A percentile compares a stretch with the other conserved stretches of the same genome.
Evolutionary conservation across 2,329 filamentous ascomycete genomes (phyloP).

Genomic region (Arthrobotrys entomopaga): DNA sequence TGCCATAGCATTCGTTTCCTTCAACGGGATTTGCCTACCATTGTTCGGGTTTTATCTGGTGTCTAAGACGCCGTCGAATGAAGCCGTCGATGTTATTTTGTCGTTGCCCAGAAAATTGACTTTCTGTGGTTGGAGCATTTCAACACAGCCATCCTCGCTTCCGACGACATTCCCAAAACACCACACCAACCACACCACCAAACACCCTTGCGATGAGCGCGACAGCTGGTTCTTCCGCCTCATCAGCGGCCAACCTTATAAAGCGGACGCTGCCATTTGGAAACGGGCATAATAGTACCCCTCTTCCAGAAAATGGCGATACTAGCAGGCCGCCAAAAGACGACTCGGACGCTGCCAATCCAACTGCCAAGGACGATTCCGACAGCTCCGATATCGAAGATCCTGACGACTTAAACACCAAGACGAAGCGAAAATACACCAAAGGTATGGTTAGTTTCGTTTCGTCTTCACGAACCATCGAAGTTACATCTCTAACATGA

Average conservation of each 20-base stretch:
- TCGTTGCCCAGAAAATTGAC: conserved; percentile 31
- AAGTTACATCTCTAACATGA: conserved; percentile 4
- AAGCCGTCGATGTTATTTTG: conserved; percentile 8
- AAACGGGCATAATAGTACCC: conserved; percentile 31
- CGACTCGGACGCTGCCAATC: conserved; percentile 70
- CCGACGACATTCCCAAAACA: background rate
- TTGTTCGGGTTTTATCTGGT: background rate
- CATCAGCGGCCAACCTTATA: conserved; percentile 20
- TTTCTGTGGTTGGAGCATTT: background rate
- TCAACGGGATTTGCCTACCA: conserved; percentile 12
- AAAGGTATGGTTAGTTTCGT: conserved; percentile 72
- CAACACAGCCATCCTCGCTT: conserved; percentile 38
- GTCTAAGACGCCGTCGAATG: background rate
- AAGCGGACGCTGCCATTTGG: conserved; percentile 42
- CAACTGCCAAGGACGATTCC: conserved; percentile 69
- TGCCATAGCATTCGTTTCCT: background rate
- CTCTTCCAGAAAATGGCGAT: conserved; percentile 38
- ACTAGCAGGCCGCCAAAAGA: conserved; percentile 53
- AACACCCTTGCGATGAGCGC: conserved; percentile 42
- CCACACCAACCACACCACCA: too few relatives aligned
- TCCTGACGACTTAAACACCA: conserved; percentile 81
- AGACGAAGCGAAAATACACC: conserved; percentile 86
- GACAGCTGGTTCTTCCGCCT: conserved; percentile 43
- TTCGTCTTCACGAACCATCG: background rate
- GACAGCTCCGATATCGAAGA: conserved; percentile 55